Percentiles rank a stretch among this genome's conserved stretches.
Conservation (phyloP, 176 grass and related monocot genomes). For the barley (Hordeum vulgare) region MorexV3_pseudomolecules_assembly NC_058521.1:576475824-576476323, state of each 20-base stretch:
- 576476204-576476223: slow-evolving; percentile 31
- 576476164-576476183: slow-evolving; percentile 38
- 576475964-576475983: slow-evolving; percentile 18
- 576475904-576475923: slow-evolving; percentile 22
- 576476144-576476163: slow-evolving; percentile 43
- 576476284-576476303: slow-evolving; percentile 51
- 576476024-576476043: neutral
- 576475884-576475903: slow-evolving; percentile 17
- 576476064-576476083: slow-evolving; percentile 9
- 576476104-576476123: slow-evolving; percentile 3
- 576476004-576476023: neutral
- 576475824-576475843: slow-evolving; percentile 5
- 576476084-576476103: neutral
- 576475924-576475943: slow-evolving; percentile 29
- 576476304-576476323: slow-evolving; percentile 72
- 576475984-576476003: slow-evolving; percentile 22
- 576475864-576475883: slow-evolving; percentile 17
- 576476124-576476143: slow-evolving; percentile 33
- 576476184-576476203: slow-evolving; percentile 25
- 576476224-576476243: neutral
- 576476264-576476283: slow-evolving; percentile 45
- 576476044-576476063: neutral
- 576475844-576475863: neutral
- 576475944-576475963: slow-evolving; percentile 16
- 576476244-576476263: slow-evolving; percentile 29